Conservation (phyloP, 495 filamentous ascomycete species). For the Paragyromitra xinjiangensis region DNA sequence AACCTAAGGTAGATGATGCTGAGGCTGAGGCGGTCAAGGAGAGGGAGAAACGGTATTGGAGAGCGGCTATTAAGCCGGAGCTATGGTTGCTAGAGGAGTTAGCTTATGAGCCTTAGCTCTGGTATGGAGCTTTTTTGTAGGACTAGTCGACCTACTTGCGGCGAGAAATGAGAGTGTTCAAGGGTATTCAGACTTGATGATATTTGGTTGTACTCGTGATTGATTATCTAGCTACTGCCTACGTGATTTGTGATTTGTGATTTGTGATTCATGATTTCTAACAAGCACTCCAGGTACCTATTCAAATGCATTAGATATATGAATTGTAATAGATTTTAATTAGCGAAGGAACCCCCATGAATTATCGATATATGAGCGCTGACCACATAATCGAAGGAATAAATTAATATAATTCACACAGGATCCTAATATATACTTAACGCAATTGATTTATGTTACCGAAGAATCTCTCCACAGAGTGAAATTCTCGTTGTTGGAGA, state of each 20-base stretch:
- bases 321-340: too few relatives aligned
- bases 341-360: too few relatives aligned
- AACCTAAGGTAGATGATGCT: neutral
- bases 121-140: neutral
- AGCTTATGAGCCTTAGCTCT: slow-evolving; percentile 27
- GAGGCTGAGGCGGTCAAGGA: neutral
- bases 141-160: neutral
- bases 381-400: too few relatives aligned
- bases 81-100: slow-evolving; percentile 42
- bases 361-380: too few relatives aligned
- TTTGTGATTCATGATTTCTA: neutral
- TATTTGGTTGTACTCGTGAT: neutral
- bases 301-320: too few relatives aligned
- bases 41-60: slow-evolving; percentile 29
- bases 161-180: neutral
- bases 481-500: too few relatives aligned
- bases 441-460: too few relatives aligned
- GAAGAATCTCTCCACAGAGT: too few relatives aligned
- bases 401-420: too few relatives aligned
- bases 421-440: too few relatives aligned
- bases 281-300: too few relatives aligned
- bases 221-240: neutral
- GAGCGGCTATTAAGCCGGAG: slow-evolving; percentile 24
- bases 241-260: neutral
- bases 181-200: neutral